Percentiles rank a stretch among this genome's conserved stretches.
These are phyloP conservation scores for Liriodendron chinense DNA, from an alignment of 164 flowering plant species.

Conservation along the genomic window DNA sequence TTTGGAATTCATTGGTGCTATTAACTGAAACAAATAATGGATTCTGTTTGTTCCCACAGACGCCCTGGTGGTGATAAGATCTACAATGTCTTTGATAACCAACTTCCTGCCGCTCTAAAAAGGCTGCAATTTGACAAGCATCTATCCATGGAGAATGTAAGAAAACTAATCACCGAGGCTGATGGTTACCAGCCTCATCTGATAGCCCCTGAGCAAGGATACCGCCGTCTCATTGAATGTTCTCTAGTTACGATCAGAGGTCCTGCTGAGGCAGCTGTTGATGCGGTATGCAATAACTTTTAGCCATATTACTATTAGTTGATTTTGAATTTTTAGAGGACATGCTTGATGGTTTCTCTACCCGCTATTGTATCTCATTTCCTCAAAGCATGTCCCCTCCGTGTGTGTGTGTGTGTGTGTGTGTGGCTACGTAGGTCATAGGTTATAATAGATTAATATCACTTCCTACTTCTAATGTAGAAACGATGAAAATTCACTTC, in stretches of 20 bases:
- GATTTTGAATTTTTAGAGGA: background rate
- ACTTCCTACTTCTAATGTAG: too few species aligned
- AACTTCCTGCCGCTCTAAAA: constrained; percentile 83
- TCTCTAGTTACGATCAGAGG: constrained; percentile 72
- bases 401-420: too few species aligned
- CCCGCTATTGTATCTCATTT: too few species aligned
- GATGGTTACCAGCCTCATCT: constrained; percentile 89
- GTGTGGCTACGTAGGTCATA: too few species aligned
- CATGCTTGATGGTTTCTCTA: background rate
- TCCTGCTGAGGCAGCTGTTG: constrained; percentile 94
- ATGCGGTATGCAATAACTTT: constrained; percentile 54
- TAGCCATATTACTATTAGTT: background rate
- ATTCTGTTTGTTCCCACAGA: constrained; percentile 29
- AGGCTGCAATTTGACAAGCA: constrained; percentile 82
- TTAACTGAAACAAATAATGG: background rate
- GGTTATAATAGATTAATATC: too few species aligned
- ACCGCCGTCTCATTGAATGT: constrained; percentile 88
- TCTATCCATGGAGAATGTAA: constrained; percentile 75
- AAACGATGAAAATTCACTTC: too few species aligned
- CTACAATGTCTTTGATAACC: constrained; percentile 76
- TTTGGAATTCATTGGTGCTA: background rate
- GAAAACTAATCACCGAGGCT: constrained; percentile 77
- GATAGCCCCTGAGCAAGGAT: constrained; percentile 88
- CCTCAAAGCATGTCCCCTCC: too few species aligned
- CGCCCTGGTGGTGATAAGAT: constrained; percentile 85